These are phyloP conservation scores for Yarrowia keelungensis DNA, from an alignment of 805 yeast genomes.

Conservation along the genomic window DNA sequence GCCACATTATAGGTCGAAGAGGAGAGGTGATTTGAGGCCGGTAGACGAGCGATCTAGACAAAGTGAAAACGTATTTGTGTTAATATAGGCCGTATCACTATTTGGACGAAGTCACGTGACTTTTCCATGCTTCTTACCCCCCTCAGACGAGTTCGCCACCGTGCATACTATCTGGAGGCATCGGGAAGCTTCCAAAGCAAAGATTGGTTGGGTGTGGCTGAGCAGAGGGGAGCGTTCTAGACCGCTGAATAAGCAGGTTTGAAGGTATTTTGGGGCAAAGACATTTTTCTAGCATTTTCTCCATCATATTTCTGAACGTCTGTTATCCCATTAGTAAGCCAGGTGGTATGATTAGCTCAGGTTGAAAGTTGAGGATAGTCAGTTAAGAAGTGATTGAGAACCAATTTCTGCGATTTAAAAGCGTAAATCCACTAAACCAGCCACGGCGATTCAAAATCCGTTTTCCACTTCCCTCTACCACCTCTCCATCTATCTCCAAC, in stretches of 20 bases:
- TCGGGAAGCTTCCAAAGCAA: constrained; percentile 13
- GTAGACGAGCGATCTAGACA: too few relatives aligned
- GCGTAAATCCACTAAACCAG: background rate
- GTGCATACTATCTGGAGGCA: background rate
- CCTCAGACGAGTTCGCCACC: constrained; percentile 1
- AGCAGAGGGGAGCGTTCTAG: too few relatives aligned
- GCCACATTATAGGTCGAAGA: constrained; percentile 1
- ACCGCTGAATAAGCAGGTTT: too few relatives aligned
- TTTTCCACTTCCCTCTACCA: background rate
- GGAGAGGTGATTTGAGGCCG: too few relatives aligned
- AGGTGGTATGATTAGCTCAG: background rate
- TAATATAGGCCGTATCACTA: too few relatives aligned
- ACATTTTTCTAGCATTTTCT: too few relatives aligned
- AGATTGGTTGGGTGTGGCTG: background rate
- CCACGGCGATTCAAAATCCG: background rate
- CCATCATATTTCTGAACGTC: too few relatives aligned
- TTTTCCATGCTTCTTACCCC: too few relatives aligned
- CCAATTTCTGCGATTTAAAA: background rate
- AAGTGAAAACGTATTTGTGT: too few relatives aligned
- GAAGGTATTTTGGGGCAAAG: too few relatives aligned
- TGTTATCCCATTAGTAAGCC: background rate
- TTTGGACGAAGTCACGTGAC: too few relatives aligned
- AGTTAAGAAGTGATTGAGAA: background rate
- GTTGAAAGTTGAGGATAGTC: background rate
- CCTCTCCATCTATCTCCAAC: background rate